phyloP scores from a whole-genome alignment of 441 rosid genomes.

The Melastoma candidum region DNA sequence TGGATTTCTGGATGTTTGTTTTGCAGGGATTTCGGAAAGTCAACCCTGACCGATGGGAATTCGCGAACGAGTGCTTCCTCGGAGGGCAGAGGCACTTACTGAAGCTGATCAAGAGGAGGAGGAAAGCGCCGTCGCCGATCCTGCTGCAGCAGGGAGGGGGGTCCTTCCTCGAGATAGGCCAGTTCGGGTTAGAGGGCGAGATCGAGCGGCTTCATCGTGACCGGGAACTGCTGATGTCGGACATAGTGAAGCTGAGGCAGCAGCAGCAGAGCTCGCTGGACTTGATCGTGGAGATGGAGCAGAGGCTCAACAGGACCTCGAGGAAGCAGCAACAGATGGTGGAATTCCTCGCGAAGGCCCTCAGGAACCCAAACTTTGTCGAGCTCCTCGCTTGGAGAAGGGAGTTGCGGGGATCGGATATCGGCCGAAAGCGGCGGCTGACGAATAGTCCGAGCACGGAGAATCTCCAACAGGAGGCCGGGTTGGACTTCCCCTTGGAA shows the following conservation, averaged over 20 bases:
- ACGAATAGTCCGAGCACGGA: conserved; percentile 41
- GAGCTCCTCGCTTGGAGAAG: conserved; percentile 33
- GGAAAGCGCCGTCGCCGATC: conserved; percentile 28
- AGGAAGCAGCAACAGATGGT: conserved; percentile 63
- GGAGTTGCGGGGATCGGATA: conserved; percentile 25
- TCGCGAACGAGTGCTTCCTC: conserved; percentile 76
- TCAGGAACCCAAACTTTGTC: conserved; percentile 42
- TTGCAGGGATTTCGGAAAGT: conserved; percentile 80
- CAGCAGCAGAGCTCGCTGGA: conserved; percentile 59
- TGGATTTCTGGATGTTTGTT: conserved; percentile 1
- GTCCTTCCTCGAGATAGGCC: conserved; percentile 66
- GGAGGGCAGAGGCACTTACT: conserved; percentile 76
- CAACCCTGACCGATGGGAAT: conserved; percentile 87
- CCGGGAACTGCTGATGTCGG: conserved; percentile 40
- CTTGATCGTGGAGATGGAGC: conserved; percentile 42
- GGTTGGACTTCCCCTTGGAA: conserved; percentile 11
- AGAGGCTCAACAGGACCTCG: conserved; percentile 38
- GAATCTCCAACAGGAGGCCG: conserved; percentile 30
- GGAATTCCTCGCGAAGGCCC: conserved; percentile 65
- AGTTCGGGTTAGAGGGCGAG: conserved; percentile 59
- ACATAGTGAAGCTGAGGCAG: conserved; percentile 51
- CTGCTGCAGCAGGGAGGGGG: conserved; percentile 37
- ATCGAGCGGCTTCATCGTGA: conserved; percentile 59
- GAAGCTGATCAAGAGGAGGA: conserved; percentile 66
- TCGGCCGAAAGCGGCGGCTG: conserved; percentile 52